phyloP scores from a whole-genome alignment of 495 filamentous ascomycete species.

The Viridothelium virens region DNA sequence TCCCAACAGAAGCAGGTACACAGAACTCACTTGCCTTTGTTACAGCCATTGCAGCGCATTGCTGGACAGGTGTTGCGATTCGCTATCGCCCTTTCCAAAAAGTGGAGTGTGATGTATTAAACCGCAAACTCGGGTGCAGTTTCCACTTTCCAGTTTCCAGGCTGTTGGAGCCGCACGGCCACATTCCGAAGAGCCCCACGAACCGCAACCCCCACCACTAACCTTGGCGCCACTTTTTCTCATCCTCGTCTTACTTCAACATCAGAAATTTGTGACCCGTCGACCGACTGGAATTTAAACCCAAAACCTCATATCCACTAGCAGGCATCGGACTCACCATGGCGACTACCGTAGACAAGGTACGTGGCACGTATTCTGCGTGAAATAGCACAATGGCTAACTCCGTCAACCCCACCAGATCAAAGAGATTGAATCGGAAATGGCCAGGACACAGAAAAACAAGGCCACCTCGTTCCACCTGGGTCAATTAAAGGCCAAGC shows the following conservation, averaged over 20 bases:
- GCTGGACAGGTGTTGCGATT: neutral
- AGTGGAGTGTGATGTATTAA: too few relatives aligned
- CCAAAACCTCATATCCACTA: neutral
- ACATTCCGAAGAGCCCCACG: too few relatives aligned
- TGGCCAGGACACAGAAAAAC: slow-evolving; percentile 96
- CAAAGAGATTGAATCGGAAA: slow-evolving; percentile 96
- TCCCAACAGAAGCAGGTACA: neutral
- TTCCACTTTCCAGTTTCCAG: too few relatives aligned
- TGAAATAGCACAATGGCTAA: slow-evolving; percentile 20
- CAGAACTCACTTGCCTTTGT: neutral
- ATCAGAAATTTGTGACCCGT: too few relatives aligned
- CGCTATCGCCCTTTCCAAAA: too few relatives aligned
- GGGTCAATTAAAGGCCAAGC: slow-evolving; percentile 94
- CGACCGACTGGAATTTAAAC: neutral
- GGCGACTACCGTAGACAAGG: slow-evolving; percentile 96
- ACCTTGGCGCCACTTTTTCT: too few relatives aligned
- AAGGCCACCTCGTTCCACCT: slow-evolving; percentile 87
- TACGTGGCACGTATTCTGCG: slow-evolving; percentile 35
- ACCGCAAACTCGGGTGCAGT: too few relatives aligned
- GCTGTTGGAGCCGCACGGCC: too few relatives aligned
- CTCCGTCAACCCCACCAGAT: slow-evolving; percentile 50
- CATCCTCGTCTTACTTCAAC: too few relatives aligned
- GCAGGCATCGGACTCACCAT: slow-evolving; percentile 47
- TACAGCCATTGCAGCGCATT: neutral
- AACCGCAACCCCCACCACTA: too few relatives aligned